Base-by-base conservation (phyloP, 2,329 filamentous ascomycete genomes). In the Aureobasidium pullulans region DNA sequence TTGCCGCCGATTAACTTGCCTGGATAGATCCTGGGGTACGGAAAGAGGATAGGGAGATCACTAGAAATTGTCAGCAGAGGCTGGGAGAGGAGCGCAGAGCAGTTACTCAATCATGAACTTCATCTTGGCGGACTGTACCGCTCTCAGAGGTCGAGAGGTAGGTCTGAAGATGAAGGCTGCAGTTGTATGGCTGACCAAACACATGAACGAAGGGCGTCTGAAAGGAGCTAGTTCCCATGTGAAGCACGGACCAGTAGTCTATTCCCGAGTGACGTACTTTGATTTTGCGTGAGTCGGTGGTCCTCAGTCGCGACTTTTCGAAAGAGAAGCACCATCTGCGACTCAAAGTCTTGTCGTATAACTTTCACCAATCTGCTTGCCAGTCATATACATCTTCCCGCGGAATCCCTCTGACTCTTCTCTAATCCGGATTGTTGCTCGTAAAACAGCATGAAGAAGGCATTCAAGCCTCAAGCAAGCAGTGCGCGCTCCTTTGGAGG, bases 91-190 rank as follows among this genome's bases (percentile, higher is more conserved):
- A 8, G 9, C 0, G 7, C 5, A 16, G 10, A 40, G n/a, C n/a
- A 66, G 77, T 65, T 76, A 85, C 82, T 89, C 87, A 68, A 90
- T 90, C 70, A 86, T 84, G 78, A 90, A 90, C 79, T 85, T 89
- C 87, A 90, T 90, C 64, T 71, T 84, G 73, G 29, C 36, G 46
- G 43, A 52, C n/a, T n/a, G 16, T 13, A 16, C 37, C 39, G 53
- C 39, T 15, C 28, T 9, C 13, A 13, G 46, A 52, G 46, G 57
- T 39, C 23, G 46, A 43, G 37, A 36, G 16, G 19, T 34, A 19
- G n/a, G 34, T 3, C 19, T 32, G 37, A 31, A 29, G 23, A 40
- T 4, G 13, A 10, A 52, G 48, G 23, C 29, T 16, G 56, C 36
- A 48, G 19, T 57, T 32, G 54, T 39, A 48, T 48, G 52, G 52